phyloP scores from a whole-genome alignment of 352 stramenopile genomes.

The Globisporangium rhizosaccharum region DNA sequence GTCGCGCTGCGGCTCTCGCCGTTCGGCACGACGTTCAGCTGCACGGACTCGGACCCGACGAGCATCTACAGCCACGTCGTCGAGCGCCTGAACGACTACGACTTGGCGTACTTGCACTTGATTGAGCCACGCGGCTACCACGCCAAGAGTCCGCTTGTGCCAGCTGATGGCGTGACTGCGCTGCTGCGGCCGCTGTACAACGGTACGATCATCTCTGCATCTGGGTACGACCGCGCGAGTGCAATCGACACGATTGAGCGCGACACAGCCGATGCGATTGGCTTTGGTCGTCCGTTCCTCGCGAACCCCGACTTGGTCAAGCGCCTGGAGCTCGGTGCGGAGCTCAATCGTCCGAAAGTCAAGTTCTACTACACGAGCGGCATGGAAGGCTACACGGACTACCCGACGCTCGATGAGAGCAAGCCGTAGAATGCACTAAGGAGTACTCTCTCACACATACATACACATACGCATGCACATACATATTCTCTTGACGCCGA shows the following conservation, averaged over 20 bases:
- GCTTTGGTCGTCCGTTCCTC: slow-evolving; percentile 55
- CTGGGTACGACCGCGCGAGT: slow-evolving; percentile 31
- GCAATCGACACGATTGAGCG: slow-evolving; percentile 27
- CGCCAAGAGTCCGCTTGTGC: slow-evolving; percentile 18
- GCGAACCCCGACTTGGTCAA: slow-evolving; percentile 57
- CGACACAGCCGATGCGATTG: slow-evolving; percentile 39
- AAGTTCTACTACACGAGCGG: slow-evolving; percentile 21
- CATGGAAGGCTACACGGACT: slow-evolving; percentile 37
- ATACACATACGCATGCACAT: no score
- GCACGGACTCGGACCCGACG: slow-evolving; percentile 27
- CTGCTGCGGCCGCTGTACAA: slow-evolving; percentile 37
- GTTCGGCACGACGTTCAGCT: slow-evolving; percentile 23
- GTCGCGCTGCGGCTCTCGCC: slow-evolving; percentile 9
- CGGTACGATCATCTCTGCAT: slow-evolving; percentile 41
- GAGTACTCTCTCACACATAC: no score
- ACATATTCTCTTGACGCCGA: no score
- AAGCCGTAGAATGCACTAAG: neutral
- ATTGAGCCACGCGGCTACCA: slow-evolving; percentile 38
- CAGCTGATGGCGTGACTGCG: slow-evolving; percentile 28
- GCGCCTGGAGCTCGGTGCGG: slow-evolving; percentile 28
- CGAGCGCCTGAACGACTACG: slow-evolving; percentile 23
- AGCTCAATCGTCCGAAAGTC: slow-evolving; percentile 31
- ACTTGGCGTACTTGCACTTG: slow-evolving; percentile 46
- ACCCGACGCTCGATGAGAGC: slow-evolving; percentile 19
- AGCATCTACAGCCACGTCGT: slow-evolving; percentile 34